These are phyloP conservation scores for Alternaria atra DNA, from an alignment of 2,329 filamentous ascomycete species.

Conservation along the genomic window DNA sequence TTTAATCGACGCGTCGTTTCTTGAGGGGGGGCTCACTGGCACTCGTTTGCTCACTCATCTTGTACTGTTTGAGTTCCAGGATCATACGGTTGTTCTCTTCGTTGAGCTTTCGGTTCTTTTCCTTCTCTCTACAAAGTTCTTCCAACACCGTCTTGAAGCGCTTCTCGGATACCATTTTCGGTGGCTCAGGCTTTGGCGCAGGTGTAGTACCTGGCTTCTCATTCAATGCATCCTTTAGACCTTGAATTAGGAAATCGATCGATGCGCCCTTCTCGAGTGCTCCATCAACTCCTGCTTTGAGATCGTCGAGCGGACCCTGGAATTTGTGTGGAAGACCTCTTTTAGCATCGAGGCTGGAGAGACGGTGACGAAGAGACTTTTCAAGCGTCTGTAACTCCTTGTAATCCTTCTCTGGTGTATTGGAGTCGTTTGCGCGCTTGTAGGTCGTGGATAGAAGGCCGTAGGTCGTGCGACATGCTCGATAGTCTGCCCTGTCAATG, in stretches of 20 bases:
- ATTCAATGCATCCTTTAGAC: slow-evolving; percentile 14
- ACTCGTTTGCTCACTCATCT: slow-evolving; percentile 1
- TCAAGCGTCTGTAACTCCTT: slow-evolving; percentile 28
- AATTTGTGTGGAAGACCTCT: slow-evolving; percentile 32
- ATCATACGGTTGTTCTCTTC: slow-evolving; percentile 33
- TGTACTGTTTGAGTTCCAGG: slow-evolving; percentile 23
- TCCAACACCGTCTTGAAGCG: slow-evolving; percentile 21
- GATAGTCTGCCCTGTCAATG: slow-evolving; percentile 24
- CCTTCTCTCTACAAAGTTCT: slow-evolving; percentile 20
- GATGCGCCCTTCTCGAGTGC: slow-evolving; percentile 22
- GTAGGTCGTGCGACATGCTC: slow-evolving; percentile 27
- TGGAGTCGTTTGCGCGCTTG: slow-evolving; percentile 17
- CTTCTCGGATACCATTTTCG: slow-evolving; percentile 24
- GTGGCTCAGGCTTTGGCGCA: slow-evolving; percentile 17
- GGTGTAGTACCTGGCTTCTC: slow-evolving; percentile 13
- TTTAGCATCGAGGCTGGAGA: slow-evolving; percentile 21
- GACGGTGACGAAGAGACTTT: slow-evolving; percentile 22
- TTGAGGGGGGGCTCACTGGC: neutral
- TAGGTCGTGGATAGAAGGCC: slow-evolving; percentile 27
- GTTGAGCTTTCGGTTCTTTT: slow-evolving; percentile 28
- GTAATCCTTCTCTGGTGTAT: slow-evolving; percentile 25
- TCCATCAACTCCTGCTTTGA: slow-evolving; percentile 20
- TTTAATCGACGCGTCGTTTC: neutral
- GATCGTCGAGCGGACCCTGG: slow-evolving; percentile 24
- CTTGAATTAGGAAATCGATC: slow-evolving; percentile 16